Evolutionary conservation across 345 rosid genomes (phyloP).

Genomic region (Acer negundo): DNA sequence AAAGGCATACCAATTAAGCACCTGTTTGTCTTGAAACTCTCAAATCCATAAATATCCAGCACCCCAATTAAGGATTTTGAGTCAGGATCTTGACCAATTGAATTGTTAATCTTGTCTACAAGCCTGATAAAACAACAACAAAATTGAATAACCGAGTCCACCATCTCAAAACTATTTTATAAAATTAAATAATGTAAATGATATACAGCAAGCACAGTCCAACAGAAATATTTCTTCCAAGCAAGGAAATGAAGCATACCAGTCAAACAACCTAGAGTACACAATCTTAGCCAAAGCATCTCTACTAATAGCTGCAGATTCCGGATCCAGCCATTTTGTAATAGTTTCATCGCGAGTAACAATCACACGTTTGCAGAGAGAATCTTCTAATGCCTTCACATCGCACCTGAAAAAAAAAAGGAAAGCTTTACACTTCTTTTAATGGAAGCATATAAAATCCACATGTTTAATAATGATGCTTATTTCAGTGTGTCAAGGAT

Average conservation of each 20-base stretch:
- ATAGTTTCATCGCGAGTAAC: slow-evolving; percentile 98
- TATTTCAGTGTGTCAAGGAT: slow-evolving; percentile 1
- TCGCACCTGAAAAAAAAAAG: slow-evolving; percentile 71
- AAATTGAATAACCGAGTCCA: background rate
- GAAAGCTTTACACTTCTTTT: slow-evolving; percentile 21
- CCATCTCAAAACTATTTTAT: slow-evolving; percentile 15
- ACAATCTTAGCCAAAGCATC: slow-evolving; percentile 97
- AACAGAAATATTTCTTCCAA: background rate
- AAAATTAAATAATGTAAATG: slow-evolving; percentile 9
- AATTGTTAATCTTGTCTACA: slow-evolving; percentile 85
- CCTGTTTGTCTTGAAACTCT: slow-evolving; percentile 99
- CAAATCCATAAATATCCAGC: slow-evolving; percentile 98
- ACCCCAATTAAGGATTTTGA: slow-evolving; percentile 92
- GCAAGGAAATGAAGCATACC: slow-evolving; percentile 55
- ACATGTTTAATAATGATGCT: slow-evolving; percentile 11
- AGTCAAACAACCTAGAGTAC: slow-evolving; percentile 93
- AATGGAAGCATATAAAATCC: background rate
- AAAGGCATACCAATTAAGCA: slow-evolving; percentile 82
- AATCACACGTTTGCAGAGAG: slow-evolving; percentile 95
- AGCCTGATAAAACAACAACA: slow-evolving; percentile 59
- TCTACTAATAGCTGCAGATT: slow-evolving; percentile 79
- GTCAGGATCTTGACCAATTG: slow-evolving; percentile 95
- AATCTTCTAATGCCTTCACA: slow-evolving; percentile 86
- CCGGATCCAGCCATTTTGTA: slow-evolving; percentile 95
- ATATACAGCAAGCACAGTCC: slow-evolving; percentile 10